These are phyloP conservation scores for Calonectria montana DNA, from an alignment of 2,329 filamentous ascomycete genomes.

Conservation along the genomic window DNA sequence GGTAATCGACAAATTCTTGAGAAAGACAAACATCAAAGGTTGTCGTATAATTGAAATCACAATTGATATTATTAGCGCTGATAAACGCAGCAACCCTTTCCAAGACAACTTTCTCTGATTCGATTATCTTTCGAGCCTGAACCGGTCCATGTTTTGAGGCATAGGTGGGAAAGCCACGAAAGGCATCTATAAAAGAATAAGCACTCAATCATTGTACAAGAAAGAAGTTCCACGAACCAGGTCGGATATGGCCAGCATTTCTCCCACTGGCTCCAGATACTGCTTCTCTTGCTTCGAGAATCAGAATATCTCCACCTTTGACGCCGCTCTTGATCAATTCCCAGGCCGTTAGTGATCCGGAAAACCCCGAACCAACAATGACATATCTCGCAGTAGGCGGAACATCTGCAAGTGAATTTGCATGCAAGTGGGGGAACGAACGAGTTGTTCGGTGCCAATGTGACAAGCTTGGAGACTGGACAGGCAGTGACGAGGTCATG, in stretches of 20 bases:
- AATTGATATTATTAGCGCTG: slow-evolving; percentile 52
- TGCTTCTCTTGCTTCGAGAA: slow-evolving; percentile 57
- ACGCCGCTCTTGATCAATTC: slow-evolving; percentile 50
- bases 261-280: slow-evolving; percentile 56
- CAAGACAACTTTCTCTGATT: slow-evolving; percentile 4
- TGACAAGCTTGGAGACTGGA: neutral
- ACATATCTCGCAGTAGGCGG: slow-evolving; percentile 48
- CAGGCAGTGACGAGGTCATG: neutral
- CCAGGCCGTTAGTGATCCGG: slow-evolving; percentile 54
- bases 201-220: neutral
- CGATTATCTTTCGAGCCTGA: slow-evolving; percentile 9
- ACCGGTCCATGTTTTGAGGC: slow-evolving; percentile 17
- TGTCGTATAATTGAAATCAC: slow-evolving; percentile 58
- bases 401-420: slow-evolving; percentile 44
- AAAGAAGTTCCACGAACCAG: slow-evolving; percentile 44
- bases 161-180: slow-evolving; percentile 53
- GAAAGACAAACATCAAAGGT: slow-evolving; percentile 63
- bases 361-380: slow-evolving; percentile 56
- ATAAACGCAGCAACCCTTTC: slow-evolving; percentile 55
- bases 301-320: slow-evolving; percentile 47
- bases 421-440: slow-evolving; percentile 53
- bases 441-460: slow-evolving; percentile 58
- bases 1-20: slow-evolving; percentile 53
- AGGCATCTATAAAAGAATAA: slow-evolving; percentile 38
- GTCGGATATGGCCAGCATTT: slow-evolving; percentile 58